Evolutionary conservation across 2,329 filamentous ascomycete species (phyloP).

Genomic region (Colletotrichum chrysophilum): DNA sequence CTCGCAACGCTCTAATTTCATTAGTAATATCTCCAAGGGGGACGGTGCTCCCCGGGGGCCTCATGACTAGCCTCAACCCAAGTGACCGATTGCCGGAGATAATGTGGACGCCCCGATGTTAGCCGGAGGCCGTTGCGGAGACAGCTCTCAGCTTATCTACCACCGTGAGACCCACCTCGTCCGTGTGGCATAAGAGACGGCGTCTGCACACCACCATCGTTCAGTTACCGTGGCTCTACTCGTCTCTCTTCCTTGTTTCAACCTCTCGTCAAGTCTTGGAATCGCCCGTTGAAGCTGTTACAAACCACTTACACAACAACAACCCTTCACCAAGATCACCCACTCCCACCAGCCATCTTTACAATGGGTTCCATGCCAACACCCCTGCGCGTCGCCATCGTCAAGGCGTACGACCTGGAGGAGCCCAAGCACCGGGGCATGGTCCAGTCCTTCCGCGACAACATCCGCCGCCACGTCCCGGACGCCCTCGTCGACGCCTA

Average conservation of each 20-base stretch:
- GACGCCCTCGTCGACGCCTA: constrained; percentile 7
- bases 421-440: constrained; percentile 16
- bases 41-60: background rate
- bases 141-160: background rate
- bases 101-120: constrained; percentile 2
- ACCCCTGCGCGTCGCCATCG: constrained; percentile 10
- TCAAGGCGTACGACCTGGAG: constrained; percentile 16
- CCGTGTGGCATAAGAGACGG: background rate
- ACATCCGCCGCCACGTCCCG: background rate
- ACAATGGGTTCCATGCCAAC: constrained; percentile 8
- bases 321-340: too few relatives aligned
- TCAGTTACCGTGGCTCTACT: background rate
- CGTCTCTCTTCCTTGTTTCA: background rate
- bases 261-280: background rate
- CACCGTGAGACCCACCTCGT: background rate
- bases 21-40: constrained; percentile 1
- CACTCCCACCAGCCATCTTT: background rate
- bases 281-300: background rate
- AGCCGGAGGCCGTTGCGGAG: constrained; percentile 1
- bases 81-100: constrained; percentile 12
- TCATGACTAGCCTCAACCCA: background rate
- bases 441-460: constrained; percentile 10
- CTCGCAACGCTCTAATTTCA: background rate
- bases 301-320: background rate
- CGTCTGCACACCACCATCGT: background rate